Base-by-base conservation (phyloP, 371 early-diverging fungal species). In the Mucor circinelloides region DNA sequence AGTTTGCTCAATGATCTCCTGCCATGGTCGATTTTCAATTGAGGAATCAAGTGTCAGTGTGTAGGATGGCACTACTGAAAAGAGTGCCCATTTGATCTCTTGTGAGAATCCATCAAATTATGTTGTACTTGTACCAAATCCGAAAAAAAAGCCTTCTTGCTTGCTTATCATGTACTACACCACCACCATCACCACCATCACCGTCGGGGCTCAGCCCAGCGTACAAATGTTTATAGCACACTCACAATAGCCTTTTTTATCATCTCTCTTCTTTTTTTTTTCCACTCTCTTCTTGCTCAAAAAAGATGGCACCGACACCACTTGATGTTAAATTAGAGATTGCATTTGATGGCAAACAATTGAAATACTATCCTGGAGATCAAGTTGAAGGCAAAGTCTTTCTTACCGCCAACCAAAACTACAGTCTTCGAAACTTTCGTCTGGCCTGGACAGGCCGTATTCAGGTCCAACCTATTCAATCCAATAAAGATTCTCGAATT, bases 381-480 rank as follows among this genome's bases (percentile, higher is more conserved):
- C 21, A 25, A 38, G 42, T 73, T 1, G 28, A 55, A 31, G 73
- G 69, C 23, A 73, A 66, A 27, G 55, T 73, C 1, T 63, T 69
- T 36, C 44, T 73, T 6, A 73, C 66, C 0, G 31, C 69, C 28
- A 73, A 69, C 36, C 69, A 56, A 48, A 57, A 48, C 5, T 62
- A 58, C 56, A 66, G 52, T 15, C 50, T 73, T 19, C 36, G 44
- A 31, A 58, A 69, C 6, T 61, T 73, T 36, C 66, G 73, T 1
- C 25, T 73, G 15, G 63, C 58, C 0, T 73, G 73, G 73, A 69
- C 73, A 27, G 73, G 73, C 4, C 69, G 66, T 52, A 69, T 73
- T 34, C 66, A 66, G 34, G 73, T 69, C 1, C 66, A 73, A 32
- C 69, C 73, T 1, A 55, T 63, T 23, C 58, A 58, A 31, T 23